Evolutionary conservation across 2,329 filamentous ascomycete genomes (phyloP).

Genomic region (Talaromyces verruculosus): DNA sequence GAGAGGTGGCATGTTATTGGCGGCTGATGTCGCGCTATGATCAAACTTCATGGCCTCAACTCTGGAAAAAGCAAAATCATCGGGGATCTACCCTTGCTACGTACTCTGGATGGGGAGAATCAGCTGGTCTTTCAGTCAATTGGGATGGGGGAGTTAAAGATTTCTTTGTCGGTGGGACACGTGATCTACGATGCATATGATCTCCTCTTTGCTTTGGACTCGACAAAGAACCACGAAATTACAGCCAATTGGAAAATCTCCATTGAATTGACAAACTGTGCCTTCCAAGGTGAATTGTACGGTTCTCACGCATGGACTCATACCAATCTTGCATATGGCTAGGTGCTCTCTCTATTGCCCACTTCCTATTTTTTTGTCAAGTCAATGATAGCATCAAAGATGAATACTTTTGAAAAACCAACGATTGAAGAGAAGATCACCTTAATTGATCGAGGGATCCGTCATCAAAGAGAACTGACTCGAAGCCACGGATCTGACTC

Average conservation of each 20-base stretch:
- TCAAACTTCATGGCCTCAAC: too few species aligned
- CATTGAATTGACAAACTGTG: too few species aligned
- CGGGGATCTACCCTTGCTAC: background rate
- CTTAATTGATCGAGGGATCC: background rate
- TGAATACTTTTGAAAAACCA: background rate
- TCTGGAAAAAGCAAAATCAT: background rate
- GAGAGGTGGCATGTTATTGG: background rate
- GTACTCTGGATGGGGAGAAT: background rate
- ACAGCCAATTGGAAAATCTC: background rate
- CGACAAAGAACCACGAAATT: background rate
- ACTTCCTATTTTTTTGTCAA: too few species aligned
- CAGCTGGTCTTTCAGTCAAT: background rate
- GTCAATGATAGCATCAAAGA: too few species aligned
- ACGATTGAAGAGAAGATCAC: background rate
- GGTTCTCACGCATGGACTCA: too few species aligned
- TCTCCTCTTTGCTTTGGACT: too few species aligned
- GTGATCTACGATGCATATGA: background rate
- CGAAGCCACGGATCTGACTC: too few species aligned
- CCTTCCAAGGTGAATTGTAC: too few species aligned
- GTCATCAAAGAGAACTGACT: too few species aligned
- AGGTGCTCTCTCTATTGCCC: too few species aligned
- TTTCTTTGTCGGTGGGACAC: background rate
- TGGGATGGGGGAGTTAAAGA: background rate
- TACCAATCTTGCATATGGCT: too few species aligned
- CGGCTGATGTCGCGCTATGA: background rate